phyloP scores from a whole-genome alignment of 108 stramenopile species.

The Conticribra guillardii region DNA sequence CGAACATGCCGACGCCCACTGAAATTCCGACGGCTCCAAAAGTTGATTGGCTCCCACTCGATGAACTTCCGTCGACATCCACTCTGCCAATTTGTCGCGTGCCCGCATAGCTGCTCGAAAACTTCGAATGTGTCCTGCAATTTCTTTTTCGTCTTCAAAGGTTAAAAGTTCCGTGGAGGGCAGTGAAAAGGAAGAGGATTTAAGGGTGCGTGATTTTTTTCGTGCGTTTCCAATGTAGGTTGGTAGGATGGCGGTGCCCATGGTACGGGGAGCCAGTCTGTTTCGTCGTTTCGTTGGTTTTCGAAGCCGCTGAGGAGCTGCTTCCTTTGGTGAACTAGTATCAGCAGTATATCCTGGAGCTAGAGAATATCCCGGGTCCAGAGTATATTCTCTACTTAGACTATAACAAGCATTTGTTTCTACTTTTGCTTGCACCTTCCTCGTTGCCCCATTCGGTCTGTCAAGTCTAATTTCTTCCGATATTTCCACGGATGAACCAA shows the following conservation, averaged over 20 bases:
- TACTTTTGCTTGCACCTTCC: constrained; percentile 29
- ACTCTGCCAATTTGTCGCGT: constrained; percentile 50
- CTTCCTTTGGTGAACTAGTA: not conserved
- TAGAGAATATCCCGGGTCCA: not conserved
- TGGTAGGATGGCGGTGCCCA: constrained; percentile 31
- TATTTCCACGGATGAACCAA: constrained; percentile 13
- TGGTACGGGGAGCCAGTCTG: constrained; percentile 20
- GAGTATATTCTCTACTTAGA: constrained; percentile 5
- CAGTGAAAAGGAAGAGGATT: not conserved
- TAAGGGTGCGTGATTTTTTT: not conserved
- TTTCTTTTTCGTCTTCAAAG: constrained; percentile 59
- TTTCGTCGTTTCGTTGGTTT: constrained; percentile 17
- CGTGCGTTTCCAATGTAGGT: constrained; percentile 15
- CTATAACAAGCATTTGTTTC: constrained; percentile 8
- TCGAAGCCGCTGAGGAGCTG: not conserved
- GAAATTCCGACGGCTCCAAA: constrained; percentile 47
- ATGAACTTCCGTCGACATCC: constrained; percentile 39
- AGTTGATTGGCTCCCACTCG: constrained; percentile 7
- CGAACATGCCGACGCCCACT: constrained; percentile 77
- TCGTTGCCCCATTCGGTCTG: constrained; percentile 4
- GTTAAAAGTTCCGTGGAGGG: constrained; percentile 42
- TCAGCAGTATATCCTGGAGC: not conserved
- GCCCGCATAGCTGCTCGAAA: constrained; percentile 49
- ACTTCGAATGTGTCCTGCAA: constrained; percentile 49
- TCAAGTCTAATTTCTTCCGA: constrained; percentile 10